phyloP scores from a whole-genome alignment of 106 monocot genomes.

The Dactylorhiza incarnata region DNA sequence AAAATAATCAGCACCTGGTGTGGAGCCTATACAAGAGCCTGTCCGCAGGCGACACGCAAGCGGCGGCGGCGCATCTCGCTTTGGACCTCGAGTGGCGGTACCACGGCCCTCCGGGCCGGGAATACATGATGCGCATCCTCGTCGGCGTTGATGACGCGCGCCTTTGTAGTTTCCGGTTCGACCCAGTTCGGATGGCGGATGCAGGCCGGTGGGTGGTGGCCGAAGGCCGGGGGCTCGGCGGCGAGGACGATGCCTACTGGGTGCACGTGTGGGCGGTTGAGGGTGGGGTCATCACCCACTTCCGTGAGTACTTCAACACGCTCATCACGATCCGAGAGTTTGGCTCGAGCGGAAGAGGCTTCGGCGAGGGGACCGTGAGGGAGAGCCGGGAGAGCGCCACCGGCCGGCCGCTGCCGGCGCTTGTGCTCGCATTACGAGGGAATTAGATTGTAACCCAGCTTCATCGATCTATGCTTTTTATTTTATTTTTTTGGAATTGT shows the following conservation, averaged over 20 bases:
- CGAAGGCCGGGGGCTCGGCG: slow-evolving; percentile 22
- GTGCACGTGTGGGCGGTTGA: slow-evolving; percentile 43
- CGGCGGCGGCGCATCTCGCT: slow-evolving; percentile 19
- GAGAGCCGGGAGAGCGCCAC: slow-evolving; percentile 8
- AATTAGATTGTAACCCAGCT: too few relatives aligned
- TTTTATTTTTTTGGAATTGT: too few relatives aligned
- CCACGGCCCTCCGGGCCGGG: slow-evolving; percentile 33
- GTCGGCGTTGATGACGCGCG: slow-evolving; percentile 15
- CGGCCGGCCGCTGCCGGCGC: slow-evolving; percentile 19
- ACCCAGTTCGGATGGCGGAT: slow-evolving; percentile 17
- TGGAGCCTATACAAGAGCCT: slow-evolving; percentile 24
- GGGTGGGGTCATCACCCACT: slow-evolving; percentile 29
- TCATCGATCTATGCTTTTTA: too few relatives aligned
- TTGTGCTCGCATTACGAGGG: slow-evolving; percentile 18
- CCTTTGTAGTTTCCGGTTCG: slow-evolving; percentile 15
- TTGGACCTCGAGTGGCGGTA: slow-evolving; percentile 47
- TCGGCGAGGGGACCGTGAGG: slow-evolving; percentile 8
- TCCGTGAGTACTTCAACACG: slow-evolving; percentile 49
- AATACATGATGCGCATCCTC: slow-evolving; percentile 37
- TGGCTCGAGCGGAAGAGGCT: not conserved
- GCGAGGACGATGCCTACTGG: slow-evolving; percentile 31
- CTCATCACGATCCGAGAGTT: slow-evolving; percentile 25
- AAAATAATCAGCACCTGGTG: slow-evolving; percentile 4
- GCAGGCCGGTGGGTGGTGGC: slow-evolving; percentile 36
- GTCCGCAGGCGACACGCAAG: slow-evolving; percentile 7